Evolutionary conservation across 2,329 filamentous ascomycete genomes (phyloP).

Genomic region (Hymenoscyphus scutula): DNA sequence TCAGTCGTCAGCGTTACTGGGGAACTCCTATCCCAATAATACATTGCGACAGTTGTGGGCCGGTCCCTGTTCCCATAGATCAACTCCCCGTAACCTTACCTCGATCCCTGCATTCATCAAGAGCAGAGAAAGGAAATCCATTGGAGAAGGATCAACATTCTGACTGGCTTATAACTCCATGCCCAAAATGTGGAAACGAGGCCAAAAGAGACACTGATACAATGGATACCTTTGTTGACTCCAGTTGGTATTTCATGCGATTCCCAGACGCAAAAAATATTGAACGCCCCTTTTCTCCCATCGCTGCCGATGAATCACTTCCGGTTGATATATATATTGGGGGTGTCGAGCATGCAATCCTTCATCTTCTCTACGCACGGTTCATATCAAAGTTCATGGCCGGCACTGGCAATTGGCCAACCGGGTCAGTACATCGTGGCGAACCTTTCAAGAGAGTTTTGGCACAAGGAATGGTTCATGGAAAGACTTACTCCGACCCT

Average conservation of each 20-base stretch:
- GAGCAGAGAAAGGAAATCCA: constrained; percentile 71
- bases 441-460: constrained; percentile 84
- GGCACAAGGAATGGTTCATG: constrained; percentile 91
- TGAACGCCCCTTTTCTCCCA: constrained; percentile 58
- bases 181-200: constrained; percentile 67
- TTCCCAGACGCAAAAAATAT: constrained; percentile 71
- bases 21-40: constrained; percentile 86
- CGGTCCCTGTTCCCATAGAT: constrained; percentile 72
- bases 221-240: constrained; percentile 96
- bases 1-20: constrained; percentile 92
- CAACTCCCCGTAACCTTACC: constrained; percentile 78
- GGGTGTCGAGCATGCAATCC: constrained; percentile 85
- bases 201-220: constrained; percentile 87
- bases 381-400: constrained; percentile 88
- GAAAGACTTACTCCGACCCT: constrained; percentile 76
- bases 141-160: constrained; percentile 58
- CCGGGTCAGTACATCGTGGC: constrained; percentile 43
- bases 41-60: constrained; percentile 73
- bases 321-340: constrained; percentile 89
- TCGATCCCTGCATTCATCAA: constrained; percentile 65
- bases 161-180: constrained; percentile 72
- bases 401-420: constrained; percentile 49
- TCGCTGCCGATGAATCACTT: constrained; percentile 53
- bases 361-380: constrained; percentile 83
- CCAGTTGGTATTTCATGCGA: constrained; percentile 88